Evolutionary conservation across 495 filamentous ascomycete species (phyloP).

Genomic region (Tuber brumale): DNA sequence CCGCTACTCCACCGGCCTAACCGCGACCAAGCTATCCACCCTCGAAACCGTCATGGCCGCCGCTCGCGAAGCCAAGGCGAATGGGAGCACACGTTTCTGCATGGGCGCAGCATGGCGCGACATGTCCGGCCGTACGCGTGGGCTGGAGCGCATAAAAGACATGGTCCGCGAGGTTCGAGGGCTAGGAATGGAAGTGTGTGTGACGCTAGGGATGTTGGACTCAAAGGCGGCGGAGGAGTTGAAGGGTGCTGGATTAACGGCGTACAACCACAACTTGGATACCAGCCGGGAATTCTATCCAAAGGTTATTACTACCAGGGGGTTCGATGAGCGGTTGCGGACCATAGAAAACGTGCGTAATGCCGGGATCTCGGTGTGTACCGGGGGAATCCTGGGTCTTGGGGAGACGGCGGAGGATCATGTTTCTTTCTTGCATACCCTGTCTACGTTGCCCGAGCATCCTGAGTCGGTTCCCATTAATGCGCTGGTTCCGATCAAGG

Average conservation of each 20-base stretch:
- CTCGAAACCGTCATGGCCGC: conserved; percentile 72
- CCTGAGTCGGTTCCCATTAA: conserved; percentile 84
- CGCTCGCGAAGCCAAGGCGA: conserved; percentile 66
- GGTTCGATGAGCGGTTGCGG: conserved; percentile 72
- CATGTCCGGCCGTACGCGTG: conserved; percentile 79
- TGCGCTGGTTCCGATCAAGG: conserved; percentile 75
- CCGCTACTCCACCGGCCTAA: conserved; percentile 67
- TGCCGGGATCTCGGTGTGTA: conserved; percentile 79
- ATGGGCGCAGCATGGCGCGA: conserved; percentile 89
- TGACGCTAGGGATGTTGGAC: conserved; percentile 85
- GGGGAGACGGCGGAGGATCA: conserved; percentile 70
- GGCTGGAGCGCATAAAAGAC: conserved; percentile 66
- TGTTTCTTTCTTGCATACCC: conserved; percentile 69
- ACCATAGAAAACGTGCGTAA: conserved; percentile 69
- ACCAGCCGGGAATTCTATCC: conserved; percentile 82
- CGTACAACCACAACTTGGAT: conserved; percentile 87
- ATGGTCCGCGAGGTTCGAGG: conserved; percentile 73
- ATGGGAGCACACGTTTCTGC: conserved; percentile 80
- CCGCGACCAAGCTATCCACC: conserved; percentile 66
- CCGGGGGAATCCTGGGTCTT: conserved; percentile 72
- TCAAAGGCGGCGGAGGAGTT: conserved; percentile 66
- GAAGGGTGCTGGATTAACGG: conserved; percentile 73
- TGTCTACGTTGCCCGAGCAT: conserved; percentile 65
- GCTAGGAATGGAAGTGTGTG: conserved; percentile 79
- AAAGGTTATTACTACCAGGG: conserved; percentile 68